Conservation (phyloP, 805 yeast species). For the Kodamaea hsintzibuensis region DNA sequence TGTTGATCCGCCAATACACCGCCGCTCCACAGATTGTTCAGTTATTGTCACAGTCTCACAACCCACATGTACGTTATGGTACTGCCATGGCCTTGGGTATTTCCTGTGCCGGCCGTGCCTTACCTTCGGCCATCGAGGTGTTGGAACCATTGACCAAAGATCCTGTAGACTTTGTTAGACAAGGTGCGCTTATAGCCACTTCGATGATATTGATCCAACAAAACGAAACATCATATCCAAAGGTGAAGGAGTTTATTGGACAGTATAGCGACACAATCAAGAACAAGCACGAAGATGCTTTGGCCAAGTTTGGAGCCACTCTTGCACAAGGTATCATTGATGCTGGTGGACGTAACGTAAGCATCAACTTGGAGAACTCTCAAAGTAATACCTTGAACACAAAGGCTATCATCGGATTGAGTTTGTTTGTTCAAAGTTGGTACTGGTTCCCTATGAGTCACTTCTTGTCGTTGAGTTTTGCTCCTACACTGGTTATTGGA, state of each 20-base stretch:
- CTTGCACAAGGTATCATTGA: slow-evolving; percentile 96
- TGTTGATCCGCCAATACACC: slow-evolving; percentile 83
- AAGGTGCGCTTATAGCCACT: slow-evolving; percentile 91
- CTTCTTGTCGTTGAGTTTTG: slow-evolving; percentile 85
- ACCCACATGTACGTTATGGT: slow-evolving; percentile 98
- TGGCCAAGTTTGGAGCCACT: slow-evolving; percentile 97
- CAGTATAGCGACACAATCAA: slow-evolving; percentile 72
- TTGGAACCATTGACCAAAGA: slow-evolving; percentile 91
- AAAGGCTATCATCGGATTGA: slow-evolving; percentile 88
- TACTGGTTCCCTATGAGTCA: slow-evolving; percentile 98
- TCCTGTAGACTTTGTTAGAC: slow-evolving; percentile 95
- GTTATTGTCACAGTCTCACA: slow-evolving; percentile 87
- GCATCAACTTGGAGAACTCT: slow-evolving; percentile 83
- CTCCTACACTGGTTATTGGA: slow-evolving; percentile 90
- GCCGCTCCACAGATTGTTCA: slow-evolving; percentile 96
- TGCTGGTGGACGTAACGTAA: slow-evolving; percentile 98
- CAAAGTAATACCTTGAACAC: slow-evolving; percentile 89
- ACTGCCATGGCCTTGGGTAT: slow-evolving; percentile 97
- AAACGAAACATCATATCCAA: slow-evolving; percentile 79
- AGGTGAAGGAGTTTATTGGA: slow-evolving; percentile 75
- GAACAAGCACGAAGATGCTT: slow-evolving; percentile 91
- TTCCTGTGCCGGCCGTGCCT: slow-evolving; percentile 93
- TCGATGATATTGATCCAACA: slow-evolving; percentile 89
- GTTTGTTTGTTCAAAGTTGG: slow-evolving; percentile 93
- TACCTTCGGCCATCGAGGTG: slow-evolving; percentile 85